A percentile compares a stretch with the other conserved stretches of the same genome.
These are phyloP conservation scores for Ophiobolus disseminans DNA, from an alignment of 2,329 filamentous ascomycete genomes.

Conservation along the genomic window DNA sequence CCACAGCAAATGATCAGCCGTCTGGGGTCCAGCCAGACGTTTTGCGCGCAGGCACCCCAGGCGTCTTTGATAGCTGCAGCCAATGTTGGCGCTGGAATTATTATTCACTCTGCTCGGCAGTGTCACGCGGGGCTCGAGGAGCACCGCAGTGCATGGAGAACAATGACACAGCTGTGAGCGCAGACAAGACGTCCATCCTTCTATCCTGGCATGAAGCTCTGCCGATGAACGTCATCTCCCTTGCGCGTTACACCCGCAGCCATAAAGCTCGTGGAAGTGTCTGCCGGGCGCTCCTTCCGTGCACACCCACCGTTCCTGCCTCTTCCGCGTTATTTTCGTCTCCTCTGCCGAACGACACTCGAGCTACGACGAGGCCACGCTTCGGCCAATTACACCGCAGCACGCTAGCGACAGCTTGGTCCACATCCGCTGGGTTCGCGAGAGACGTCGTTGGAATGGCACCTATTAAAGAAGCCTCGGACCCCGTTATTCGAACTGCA, in stretches of 20 bases:
- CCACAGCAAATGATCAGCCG: constrained; percentile 12
- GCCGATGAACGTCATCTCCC: constrained; percentile 15
- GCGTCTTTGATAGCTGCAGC: constrained; percentile 1
- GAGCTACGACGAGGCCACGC: constrained; percentile 17
- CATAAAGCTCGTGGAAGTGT: constrained; percentile 13
- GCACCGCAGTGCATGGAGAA: background rate
- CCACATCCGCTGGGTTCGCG: constrained; percentile 29
- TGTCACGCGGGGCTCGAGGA: constrained; percentile 16
- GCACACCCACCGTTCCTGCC: constrained; percentile 23
- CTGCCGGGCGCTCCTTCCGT: constrained; percentile 33
- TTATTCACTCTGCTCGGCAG: constrained; percentile 5
- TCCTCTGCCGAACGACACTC: constrained; percentile 29
- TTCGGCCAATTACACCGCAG: constrained; percentile 33
- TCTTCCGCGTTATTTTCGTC: constrained; percentile 41
- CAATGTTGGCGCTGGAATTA: constrained; percentile 16
- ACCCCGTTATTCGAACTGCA: constrained; percentile 45
- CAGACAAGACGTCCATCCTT: background rate
- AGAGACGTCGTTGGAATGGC: constrained; percentile 41
- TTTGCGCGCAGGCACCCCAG: background rate
- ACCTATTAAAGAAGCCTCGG: constrained; percentile 46
- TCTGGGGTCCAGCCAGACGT: constrained; percentile 5
- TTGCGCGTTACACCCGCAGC: constrained; percentile 9
- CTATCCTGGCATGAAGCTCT: background rate
- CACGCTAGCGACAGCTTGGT: constrained; percentile 31
- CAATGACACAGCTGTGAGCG: constrained; percentile 20